Conservation (phyloP, 2,329 filamentous ascomycete genomes). For the Hortaea werneckii region DNA sequence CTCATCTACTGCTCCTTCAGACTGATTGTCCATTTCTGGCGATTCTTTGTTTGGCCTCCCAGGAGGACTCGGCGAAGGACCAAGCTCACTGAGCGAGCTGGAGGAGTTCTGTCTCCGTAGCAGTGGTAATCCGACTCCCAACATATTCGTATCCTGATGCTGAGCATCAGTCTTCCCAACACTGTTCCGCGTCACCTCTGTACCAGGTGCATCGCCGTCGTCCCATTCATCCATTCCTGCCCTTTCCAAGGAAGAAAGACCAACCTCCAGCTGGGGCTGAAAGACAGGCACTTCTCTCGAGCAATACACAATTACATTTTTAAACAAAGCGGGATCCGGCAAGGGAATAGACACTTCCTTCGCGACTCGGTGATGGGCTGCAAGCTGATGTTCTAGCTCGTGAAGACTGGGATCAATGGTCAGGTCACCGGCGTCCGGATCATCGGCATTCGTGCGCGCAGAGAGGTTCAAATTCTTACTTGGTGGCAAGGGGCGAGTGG, state of each 20-base stretch:
- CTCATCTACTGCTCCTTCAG: too few species aligned
- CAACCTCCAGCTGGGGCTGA: too few species aligned
- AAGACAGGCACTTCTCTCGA: neutral
- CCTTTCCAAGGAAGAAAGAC: too few species aligned
- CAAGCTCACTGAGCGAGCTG: slow-evolving; percentile 1
- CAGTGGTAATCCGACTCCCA: too few species aligned
- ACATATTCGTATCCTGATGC: too few species aligned
- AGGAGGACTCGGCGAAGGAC: neutral
- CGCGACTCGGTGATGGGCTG: neutral
- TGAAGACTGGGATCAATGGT: neutral
- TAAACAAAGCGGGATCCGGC: neutral
- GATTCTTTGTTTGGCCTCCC: too few species aligned
- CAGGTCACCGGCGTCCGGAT: too few species aligned
- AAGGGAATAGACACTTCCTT: neutral
- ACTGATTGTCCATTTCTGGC: too few species aligned
- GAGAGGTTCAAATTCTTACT: slow-evolving; percentile 3
- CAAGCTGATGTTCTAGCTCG: neutral
- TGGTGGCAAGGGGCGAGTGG: slow-evolving; percentile 7
- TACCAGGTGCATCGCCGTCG: too few species aligned
- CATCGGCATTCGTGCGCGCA: neutral
- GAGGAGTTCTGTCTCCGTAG: neutral
- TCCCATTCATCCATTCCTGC: too few species aligned
- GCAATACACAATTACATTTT: neutral
- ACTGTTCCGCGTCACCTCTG: too few species aligned
- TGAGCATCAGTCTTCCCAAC: too few species aligned